A percentile compares a stretch with the other conserved stretches of the same genome.
These are phyloP conservation scores for Neonectria hederae DNA, from an alignment of 2,329 filamentous ascomycete genomes.

Conservation along the genomic window DNA sequence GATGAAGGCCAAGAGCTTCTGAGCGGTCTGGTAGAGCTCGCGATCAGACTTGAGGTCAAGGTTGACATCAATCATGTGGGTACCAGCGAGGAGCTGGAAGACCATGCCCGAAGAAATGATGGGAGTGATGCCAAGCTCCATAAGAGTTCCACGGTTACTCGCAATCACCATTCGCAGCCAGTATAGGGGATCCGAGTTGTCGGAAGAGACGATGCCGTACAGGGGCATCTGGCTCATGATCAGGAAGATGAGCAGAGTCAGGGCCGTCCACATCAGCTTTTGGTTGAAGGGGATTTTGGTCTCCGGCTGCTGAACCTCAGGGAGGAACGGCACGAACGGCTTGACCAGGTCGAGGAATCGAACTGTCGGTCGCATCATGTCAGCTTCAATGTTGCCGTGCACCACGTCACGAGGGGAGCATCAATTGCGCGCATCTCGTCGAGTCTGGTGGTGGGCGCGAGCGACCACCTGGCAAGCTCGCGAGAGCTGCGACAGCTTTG, in stretches of 20 bases:
- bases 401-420: slow-evolving; percentile 9
- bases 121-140: slow-evolving; percentile 96
- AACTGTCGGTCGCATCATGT: slow-evolving; percentile 65
- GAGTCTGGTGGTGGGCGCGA: slow-evolving; percentile 20
- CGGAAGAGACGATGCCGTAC: slow-evolving; percentile 98
- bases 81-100: slow-evolving; percentile 99
- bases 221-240: slow-evolving; percentile 99
- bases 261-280: slow-evolving; percentile 93
- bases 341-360: slow-evolving; percentile 99
- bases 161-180: slow-evolving; percentile 99
- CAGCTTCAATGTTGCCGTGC: slow-evolving; percentile 36
- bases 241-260: slow-evolving; percentile 97
- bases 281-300: slow-evolving; percentile 99
- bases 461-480: slow-evolving; percentile 20
- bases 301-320: slow-evolving; percentile 98
- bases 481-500: slow-evolving; percentile 33
- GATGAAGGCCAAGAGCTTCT: slow-evolving; percentile 98
- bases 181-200: slow-evolving; percentile 98
- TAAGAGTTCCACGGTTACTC: slow-evolving; percentile 95
- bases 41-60: slow-evolving; percentile 99
- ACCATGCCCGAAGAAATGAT: slow-evolving; percentile 99
- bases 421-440: slow-evolving; percentile 42
- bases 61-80: slow-evolving; percentile 99
- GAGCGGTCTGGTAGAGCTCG: slow-evolving; percentile 99
- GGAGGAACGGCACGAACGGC: slow-evolving; percentile 98